Percentiles rank a stretch among this genome's conserved stretches.
phyloP scores from a whole-genome alignment of 371 early-diverging fungal species.

The Mortierella sp. region DNA sequence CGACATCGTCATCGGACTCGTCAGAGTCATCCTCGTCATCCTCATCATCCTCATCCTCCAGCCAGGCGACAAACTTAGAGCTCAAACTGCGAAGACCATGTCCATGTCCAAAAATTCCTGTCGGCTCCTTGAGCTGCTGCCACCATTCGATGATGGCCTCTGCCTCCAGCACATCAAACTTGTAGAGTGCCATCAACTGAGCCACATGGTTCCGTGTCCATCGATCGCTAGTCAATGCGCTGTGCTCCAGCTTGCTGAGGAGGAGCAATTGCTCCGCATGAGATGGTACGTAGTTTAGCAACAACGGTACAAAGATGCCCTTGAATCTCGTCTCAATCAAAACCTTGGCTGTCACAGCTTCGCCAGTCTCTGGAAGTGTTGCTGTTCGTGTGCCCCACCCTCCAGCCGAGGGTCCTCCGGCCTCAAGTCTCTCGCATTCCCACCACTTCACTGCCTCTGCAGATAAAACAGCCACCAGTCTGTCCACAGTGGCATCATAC shows the following conservation, averaged over 20 bases:
- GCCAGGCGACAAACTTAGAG: slow-evolving; percentile 50
- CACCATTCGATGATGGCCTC: slow-evolving; percentile 48
- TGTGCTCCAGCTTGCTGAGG: slow-evolving; percentile 30
- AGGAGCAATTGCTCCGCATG: slow-evolving; percentile 39
- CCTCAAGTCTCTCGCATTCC: slow-evolving; percentile 40
- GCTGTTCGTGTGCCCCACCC: slow-evolving; percentile 39
- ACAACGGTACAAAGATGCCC: slow-evolving; percentile 36
- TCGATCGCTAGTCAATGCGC: slow-evolving; percentile 22
- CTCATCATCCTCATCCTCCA: slow-evolving; percentile 47
- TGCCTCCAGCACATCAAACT: slow-evolving; percentile 34
- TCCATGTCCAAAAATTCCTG: slow-evolving; percentile 30
- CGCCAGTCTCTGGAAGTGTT: slow-evolving; percentile 23
- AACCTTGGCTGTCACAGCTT: slow-evolving; percentile 30
- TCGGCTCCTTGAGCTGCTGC: slow-evolving; percentile 24
- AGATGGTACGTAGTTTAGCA: slow-evolving; percentile 41
- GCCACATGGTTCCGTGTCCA: slow-evolving; percentile 35
- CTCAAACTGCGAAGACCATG: slow-evolving; percentile 16
- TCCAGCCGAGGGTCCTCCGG: slow-evolving; percentile 41
- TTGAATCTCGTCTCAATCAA: slow-evolving; percentile 41
- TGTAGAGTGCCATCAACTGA: slow-evolving; percentile 42
- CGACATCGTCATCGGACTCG: slow-evolving; percentile 30
- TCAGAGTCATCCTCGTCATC: slow-evolving; percentile 29
- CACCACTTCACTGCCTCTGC: slow-evolving; percentile 47
- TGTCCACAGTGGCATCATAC: slow-evolving; percentile 61
- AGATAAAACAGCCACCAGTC: slow-evolving; percentile 54